A percentile compares a stretch with the other conserved stretches of the same genome.
Conservation (phyloP, 495 filamentous ascomycete species). For the Podospora australis region DNA sequence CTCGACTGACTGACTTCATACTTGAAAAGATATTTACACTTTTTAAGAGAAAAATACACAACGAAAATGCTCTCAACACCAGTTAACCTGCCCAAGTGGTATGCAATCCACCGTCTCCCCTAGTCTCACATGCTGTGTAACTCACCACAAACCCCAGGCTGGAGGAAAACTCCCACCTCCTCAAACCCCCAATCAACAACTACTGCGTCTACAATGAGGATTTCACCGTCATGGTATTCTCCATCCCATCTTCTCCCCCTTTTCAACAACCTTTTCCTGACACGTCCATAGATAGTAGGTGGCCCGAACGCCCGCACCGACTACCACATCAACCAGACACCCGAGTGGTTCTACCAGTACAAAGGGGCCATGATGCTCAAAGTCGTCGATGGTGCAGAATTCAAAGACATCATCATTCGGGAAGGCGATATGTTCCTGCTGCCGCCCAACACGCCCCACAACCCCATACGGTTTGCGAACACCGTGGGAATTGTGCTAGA, state of each 20-base stretch:
- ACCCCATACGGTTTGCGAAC: conserved; percentile 57
- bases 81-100: conserved; percentile 85
- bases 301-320: conserved; percentile 94
- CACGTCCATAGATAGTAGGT: conserved; percentile 66
- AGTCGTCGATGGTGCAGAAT: conserved; percentile 63
- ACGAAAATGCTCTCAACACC: conserved; percentile 45
- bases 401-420: conserved; percentile 79
- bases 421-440: conserved; percentile 95
- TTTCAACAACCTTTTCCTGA: not conserved
- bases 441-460: conserved; percentile 85
- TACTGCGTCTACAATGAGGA: conserved; percentile 86
- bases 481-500: conserved; percentile 83
- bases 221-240: conserved; percentile 73
- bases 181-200: conserved; percentile 95
- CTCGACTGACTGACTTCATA: no score
- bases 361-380: conserved; percentile 89
- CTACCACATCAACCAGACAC: conserved; percentile 96
- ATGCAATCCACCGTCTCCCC: conserved; percentile 14
- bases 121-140: not conserved
- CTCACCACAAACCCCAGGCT: conserved; percentile 62
- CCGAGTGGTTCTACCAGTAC: conserved; percentile 98
- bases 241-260: not conserved
- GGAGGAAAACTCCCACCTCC: conserved; percentile 81
- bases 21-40: no score
- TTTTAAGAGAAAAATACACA: no score